A percentile compares a stretch with the other conserved stretches of the same genome.
Conservation (phyloP, 2,329 filamentous ascomycete species). For the Teratosphaeria zuluensis region DNA sequence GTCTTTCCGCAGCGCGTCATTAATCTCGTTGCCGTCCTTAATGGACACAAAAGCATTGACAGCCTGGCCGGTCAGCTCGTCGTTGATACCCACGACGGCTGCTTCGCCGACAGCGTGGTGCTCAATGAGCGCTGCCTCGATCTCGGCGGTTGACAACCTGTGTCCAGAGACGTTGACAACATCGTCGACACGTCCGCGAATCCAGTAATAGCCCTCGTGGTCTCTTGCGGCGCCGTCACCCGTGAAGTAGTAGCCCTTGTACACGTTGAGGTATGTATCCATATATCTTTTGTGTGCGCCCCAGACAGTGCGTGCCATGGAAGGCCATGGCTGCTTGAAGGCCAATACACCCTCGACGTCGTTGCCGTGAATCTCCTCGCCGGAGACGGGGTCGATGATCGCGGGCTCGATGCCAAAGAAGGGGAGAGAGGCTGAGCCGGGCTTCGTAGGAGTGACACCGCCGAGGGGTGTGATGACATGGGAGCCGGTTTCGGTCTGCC, state of each 20-base stretch:
- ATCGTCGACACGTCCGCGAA: conserved; percentile 93
- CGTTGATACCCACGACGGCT: conserved; percentile 83
- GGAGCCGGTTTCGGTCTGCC: conserved; percentile 98
- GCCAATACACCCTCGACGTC: conserved; percentile 94
- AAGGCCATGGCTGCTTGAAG: conserved; percentile 97
- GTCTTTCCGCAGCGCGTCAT: conserved; percentile 81
- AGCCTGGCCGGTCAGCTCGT: conserved; percentile 92
- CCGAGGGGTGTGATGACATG: conserved; percentile 91
- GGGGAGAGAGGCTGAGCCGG: conserved; percentile 85
- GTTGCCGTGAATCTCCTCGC: conserved; percentile 86
- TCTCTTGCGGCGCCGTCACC: conserved; percentile 92
- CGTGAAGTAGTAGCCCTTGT: conserved; percentile 96
- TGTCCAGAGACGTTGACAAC: conserved; percentile 98
- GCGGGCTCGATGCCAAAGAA: conserved; percentile 98
- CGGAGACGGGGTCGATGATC: conserved; percentile 93
- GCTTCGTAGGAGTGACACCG: conserved; percentile 91
- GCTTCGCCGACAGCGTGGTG: conserved; percentile 84
- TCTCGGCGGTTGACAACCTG: conserved; percentile 91
- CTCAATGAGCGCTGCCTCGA: conserved; percentile 92
- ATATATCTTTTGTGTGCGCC: conserved; percentile 96
- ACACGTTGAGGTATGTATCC: conserved; percentile 96
- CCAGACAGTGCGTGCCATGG: conserved; percentile 96
- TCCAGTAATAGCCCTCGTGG: conserved; percentile 99
- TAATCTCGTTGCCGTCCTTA: conserved; percentile 70
- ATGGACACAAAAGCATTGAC: conserved; percentile 94